These are phyloP conservation scores for Tylopilus felleus DNA, from an alignment of 768 basidiomycete species.

Conservation along the genomic window DNA sequence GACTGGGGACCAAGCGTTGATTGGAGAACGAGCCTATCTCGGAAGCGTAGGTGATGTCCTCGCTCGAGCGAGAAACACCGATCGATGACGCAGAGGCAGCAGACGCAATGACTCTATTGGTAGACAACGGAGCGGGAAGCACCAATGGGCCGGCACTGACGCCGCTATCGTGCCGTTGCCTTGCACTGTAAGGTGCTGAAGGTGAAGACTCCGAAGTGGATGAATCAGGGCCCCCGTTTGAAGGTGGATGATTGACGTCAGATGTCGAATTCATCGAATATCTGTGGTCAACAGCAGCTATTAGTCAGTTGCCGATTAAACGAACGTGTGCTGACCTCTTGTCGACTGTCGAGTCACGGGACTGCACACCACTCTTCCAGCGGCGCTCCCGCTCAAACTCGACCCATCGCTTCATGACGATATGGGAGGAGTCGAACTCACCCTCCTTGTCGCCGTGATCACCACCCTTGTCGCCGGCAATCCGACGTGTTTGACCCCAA, in stretches of 20 bases:
- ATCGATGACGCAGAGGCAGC: conserved; percentile 41
- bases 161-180: conserved; percentile 60
- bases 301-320: conserved; percentile 9
- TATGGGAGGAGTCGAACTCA: conserved; percentile 93
- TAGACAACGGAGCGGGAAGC: conserved; percentile 71
- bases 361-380: conserved; percentile 86
- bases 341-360: conserved; percentile 74
- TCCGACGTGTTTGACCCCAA: conserved; percentile 91
- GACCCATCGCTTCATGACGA: conserved; percentile 99
- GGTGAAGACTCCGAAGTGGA: conserved; percentile 60
- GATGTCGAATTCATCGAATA: conserved; percentile 78
- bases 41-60: conserved; percentile 36
- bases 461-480: conserved; percentile 67
- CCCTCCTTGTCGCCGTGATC: conserved; percentile 93
- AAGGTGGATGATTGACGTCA: conserved; percentile 60
- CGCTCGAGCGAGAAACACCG: conserved; percentile 42
- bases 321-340: conserved; percentile 48
- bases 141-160: conserved; percentile 60
- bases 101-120: conserved; percentile 50
- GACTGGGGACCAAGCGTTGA: conserved; percentile 40
- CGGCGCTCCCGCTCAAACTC: conserved; percentile 96
- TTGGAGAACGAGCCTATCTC: conserved; percentile 39
- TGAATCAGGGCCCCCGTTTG: conserved; percentile 48
- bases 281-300: conserved; percentile 43
- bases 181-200: conserved; percentile 35